Percentiles rank a stretch among this genome's conserved stretches.
Conservation (phyloP, 2,329 filamentous ascomycete genomes). For the Ophiostoma himal-ulmi region DNA sequence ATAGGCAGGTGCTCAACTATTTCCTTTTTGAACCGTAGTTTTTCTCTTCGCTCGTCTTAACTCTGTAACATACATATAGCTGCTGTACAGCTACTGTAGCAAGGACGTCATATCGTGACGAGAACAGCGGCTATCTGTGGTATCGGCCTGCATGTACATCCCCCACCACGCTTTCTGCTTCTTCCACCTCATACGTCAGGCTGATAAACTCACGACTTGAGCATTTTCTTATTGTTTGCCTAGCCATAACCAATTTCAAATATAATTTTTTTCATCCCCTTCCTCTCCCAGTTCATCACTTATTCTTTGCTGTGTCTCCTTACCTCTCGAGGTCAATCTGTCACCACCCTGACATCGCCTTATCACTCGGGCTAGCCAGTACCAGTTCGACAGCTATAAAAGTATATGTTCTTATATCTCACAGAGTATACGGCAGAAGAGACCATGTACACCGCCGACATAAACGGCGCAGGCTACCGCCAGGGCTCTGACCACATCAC, state of each 20-base stretch:
- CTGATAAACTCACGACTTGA: not conserved
- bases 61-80: not conserved
- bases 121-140: not conserved
- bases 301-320: not conserved
- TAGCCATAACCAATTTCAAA: not conserved
- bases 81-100: no score
- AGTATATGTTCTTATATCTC: not conserved
- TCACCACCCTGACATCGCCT: not conserved
- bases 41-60: not conserved
- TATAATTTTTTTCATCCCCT: not conserved
- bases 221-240: not conserved
- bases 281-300: not conserved
- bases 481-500: not conserved
- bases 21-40: not conserved
- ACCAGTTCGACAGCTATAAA: not conserved
- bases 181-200: not conserved
- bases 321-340: not conserved
- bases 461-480: not conserved
- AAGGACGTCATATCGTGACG: not conserved
- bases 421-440: not conserved
- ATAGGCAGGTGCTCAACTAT: not conserved
- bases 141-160: constrained; percentile 1
- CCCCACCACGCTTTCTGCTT: not conserved
- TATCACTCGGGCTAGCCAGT: not conserved
- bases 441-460: not conserved